Evolutionary conservation across 2,329 filamentous ascomycete species (phyloP).

Genomic region (Pseudocercospora fijiensis): DNA sequence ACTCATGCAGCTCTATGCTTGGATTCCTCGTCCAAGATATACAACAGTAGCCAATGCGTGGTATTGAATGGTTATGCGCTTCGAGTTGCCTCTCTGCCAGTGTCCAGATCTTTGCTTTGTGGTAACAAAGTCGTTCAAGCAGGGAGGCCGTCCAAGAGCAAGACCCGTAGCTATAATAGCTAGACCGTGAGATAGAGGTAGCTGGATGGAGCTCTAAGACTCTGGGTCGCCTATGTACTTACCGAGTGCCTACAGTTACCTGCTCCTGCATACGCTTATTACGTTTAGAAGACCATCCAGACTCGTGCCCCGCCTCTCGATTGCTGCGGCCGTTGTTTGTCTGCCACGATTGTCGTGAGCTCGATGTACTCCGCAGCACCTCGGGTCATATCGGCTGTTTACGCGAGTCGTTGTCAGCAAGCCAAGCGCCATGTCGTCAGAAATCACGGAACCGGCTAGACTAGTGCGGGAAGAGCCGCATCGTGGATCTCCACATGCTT

Average conservation of each 20-base stretch:
- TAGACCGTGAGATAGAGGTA: neutral
- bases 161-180: neutral
- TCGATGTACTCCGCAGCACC: neutral
- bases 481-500: conserved; percentile 12
- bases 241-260: conserved; percentile 1
- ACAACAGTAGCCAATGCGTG: neutral
- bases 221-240: neutral
- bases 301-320: neutral
- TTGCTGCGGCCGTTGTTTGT: neutral
- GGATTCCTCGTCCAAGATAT: neutral
- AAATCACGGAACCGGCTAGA: neutral
- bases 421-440: neutral
- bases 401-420: neutral
- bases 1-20: neutral
- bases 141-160: neutral
- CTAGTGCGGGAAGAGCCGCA: neutral
- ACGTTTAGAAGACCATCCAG: neutral
- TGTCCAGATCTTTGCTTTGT: neutral
- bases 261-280: neutral
- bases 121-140: neutral
- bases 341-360: neutral
- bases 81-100: neutral
- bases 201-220: neutral
- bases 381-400: conserved; percentile 4
- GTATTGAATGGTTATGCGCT: neutral